Evolutionary conservation across 116 monocot species (phyloP).

Genomic region (Dioscorea cayenensis): DNA sequence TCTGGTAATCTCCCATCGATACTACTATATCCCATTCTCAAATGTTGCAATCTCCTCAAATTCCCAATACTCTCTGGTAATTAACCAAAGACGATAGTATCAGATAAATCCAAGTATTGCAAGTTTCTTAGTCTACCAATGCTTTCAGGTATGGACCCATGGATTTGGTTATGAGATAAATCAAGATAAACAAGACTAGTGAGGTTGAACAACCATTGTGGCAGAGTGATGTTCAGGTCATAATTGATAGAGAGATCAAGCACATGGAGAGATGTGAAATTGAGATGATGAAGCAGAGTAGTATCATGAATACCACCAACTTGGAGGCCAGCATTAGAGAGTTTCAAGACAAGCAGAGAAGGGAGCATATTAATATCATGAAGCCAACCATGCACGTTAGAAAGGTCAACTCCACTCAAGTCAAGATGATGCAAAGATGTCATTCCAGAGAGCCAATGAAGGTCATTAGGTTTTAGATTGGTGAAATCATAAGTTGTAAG

Average conservation of each 20-base stretch:
- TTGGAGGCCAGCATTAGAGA: too few species aligned
- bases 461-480: not conserved
- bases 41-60: too few species aligned
- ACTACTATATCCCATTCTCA: too few species aligned
- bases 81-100: too few species aligned
- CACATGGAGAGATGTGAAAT: not conserved
- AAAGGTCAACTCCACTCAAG: not conserved
- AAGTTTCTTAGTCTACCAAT: not conserved
- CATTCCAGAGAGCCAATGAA: not conserved
- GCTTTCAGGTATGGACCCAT: too few species aligned
- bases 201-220: not conserved
- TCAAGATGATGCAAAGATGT: not conserved
- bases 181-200: not conserved
- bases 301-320: not conserved
- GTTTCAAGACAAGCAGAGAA: not conserved
- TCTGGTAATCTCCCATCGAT: too few species aligned
- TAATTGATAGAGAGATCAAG: not conserved
- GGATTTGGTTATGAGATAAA: not conserved
- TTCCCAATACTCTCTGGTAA: too few species aligned
- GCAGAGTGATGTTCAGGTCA: not conserved
- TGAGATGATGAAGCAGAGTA: not conserved
- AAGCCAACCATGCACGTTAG: not conserved
- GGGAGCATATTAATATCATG: not conserved
- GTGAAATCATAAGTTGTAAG: not conserved
- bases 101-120: not conserved